Percentiles rank a stretch among this genome's conserved stretches.
phyloP scores from a whole-genome alignment of 2,329 filamentous ascomycete species.

The Colletotrichum lindemuthianum region DNA sequence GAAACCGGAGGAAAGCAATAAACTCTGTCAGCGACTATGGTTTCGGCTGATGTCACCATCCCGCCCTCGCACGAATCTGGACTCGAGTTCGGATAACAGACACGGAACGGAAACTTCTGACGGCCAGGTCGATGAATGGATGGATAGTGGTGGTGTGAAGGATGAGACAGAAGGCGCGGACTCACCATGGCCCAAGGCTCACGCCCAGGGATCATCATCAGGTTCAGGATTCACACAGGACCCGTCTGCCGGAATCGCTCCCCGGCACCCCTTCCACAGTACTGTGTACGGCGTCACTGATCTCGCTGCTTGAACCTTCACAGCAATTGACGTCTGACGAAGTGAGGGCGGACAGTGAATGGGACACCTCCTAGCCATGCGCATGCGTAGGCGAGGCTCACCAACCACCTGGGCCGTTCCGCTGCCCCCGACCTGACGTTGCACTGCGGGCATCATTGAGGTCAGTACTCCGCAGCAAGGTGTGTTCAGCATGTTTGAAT shows the following conservation, averaged over 20 bases:
- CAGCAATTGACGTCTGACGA: constrained; percentile 15
- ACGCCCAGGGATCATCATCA: too few species aligned
- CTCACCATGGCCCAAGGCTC: constrained; percentile 11
- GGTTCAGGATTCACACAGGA: too few species aligned
- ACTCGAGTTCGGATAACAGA: constrained; percentile 3
- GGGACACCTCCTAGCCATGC: neutral
- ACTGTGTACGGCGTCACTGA: constrained; percentile 15
- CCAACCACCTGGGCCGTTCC: constrained; percentile 22
- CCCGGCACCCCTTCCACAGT: neutral
- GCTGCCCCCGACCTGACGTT: constrained; percentile 22
- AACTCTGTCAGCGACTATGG: neutral
- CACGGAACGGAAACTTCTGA: neutral
- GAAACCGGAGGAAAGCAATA: neutral
- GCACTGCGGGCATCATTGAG: constrained; percentile 29
- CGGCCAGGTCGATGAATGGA: too few species aligned
- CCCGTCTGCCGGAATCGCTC: neutral
- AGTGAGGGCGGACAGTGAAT: neutral
- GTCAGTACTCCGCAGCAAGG: constrained; percentile 21
- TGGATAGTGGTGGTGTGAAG: neutral
- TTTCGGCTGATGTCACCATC: constrained; percentile 24
- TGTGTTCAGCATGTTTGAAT: constrained; percentile 16
- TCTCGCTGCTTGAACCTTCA: neutral
- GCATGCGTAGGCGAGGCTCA: neutral
- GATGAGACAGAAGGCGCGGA: constrained; percentile 17
- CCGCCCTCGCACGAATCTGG: neutral